phyloP scores from a whole-genome alignment of 2,329 filamentous ascomycete genomes.

The Talaromyces sp. region DNA sequence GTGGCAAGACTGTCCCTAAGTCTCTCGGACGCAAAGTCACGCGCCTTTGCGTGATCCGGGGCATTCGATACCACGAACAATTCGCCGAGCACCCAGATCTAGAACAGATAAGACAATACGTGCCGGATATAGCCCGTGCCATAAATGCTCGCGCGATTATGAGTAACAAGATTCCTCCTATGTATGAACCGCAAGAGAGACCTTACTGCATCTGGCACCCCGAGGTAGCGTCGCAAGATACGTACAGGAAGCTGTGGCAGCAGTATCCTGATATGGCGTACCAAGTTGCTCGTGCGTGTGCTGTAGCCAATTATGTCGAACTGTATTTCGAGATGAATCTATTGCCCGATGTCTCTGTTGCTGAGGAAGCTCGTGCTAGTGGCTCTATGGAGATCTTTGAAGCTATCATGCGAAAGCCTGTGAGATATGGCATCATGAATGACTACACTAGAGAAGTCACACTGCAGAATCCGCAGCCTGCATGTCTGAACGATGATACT shows the following conservation, averaged over 20 bases:
- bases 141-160: conserved; percentile 19
- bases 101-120: neutral
- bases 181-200: conserved; percentile 7
- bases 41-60: neutral
- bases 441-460: conserved; percentile 29
- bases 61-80: neutral
- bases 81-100: neutral
- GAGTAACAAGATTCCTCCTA: conserved; percentile 18
- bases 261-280: conserved; percentile 32
- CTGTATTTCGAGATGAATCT: conserved; percentile 39
- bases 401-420: conserved; percentile 27
- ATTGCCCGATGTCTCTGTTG: conserved; percentile 40
- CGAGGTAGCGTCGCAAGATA: conserved; percentile 12
- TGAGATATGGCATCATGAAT: conserved; percentile 37
- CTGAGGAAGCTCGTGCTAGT: conserved; percentile 41
- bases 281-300: conserved; percentile 41
- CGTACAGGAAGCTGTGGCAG: conserved; percentile 14
- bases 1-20: neutral
- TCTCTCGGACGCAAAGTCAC: neutral
- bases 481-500: neutral
- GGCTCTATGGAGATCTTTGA: conserved; percentile 29
- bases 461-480: neutral
- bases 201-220: conserved; percentile 22
- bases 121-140: conserved; percentile 18
- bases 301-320: conserved; percentile 36